Evolutionary conservation across 2,329 filamentous ascomycete species (phyloP).

Genomic region (Hypoxylon sp.): DNA sequence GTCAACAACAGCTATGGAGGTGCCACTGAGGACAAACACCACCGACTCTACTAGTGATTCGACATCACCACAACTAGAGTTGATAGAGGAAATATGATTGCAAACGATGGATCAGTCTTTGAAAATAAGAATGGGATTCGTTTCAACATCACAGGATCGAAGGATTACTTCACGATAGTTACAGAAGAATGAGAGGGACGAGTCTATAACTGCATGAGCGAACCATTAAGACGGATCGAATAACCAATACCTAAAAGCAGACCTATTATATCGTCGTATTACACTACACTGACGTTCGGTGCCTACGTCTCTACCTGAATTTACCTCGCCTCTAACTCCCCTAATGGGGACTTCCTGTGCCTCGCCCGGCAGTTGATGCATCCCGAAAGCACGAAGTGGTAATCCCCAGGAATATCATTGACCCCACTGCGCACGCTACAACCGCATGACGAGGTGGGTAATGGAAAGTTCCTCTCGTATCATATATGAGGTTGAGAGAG

Average conservation of each 20-base stretch:
- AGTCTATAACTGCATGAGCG: slow-evolving; percentile 6
- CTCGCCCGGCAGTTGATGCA: slow-evolving; percentile 40
- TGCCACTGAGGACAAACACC: slow-evolving; percentile 29
- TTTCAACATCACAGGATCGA: slow-evolving; percentile 31
- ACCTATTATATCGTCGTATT: slow-evolving; percentile 39
- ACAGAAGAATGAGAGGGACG: slow-evolving; percentile 26
- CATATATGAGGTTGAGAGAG: slow-evolving; percentile 29
- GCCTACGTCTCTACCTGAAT: slow-evolving; percentile 33
- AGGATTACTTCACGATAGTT: slow-evolving; percentile 32
- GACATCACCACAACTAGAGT: slow-evolving; percentile 33
- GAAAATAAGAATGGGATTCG: slow-evolving; percentile 1
- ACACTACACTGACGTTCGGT: slow-evolving; percentile 31
- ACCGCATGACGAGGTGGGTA: slow-evolving; percentile 33
- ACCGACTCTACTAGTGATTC: slow-evolving; percentile 34
- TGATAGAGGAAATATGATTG: slow-evolving; percentile 22
- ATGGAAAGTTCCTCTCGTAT: slow-evolving; percentile 14
- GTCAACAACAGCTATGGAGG: slow-evolving; percentile 15
- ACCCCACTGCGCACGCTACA: slow-evolving; percentile 39
- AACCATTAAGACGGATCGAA: slow-evolving; percentile 27
- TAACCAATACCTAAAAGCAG: slow-evolving; percentile 27
- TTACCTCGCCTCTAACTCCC: slow-evolving; percentile 44
- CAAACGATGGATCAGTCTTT: neutral
- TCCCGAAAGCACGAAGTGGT: slow-evolving; percentile 34
- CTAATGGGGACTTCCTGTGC: slow-evolving; percentile 30
- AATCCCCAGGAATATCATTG: slow-evolving; percentile 41